Evolutionary conservation across 495 filamentous ascomycete genomes (phyloP).

Genomic region (Xylaria nigripes): DNA sequence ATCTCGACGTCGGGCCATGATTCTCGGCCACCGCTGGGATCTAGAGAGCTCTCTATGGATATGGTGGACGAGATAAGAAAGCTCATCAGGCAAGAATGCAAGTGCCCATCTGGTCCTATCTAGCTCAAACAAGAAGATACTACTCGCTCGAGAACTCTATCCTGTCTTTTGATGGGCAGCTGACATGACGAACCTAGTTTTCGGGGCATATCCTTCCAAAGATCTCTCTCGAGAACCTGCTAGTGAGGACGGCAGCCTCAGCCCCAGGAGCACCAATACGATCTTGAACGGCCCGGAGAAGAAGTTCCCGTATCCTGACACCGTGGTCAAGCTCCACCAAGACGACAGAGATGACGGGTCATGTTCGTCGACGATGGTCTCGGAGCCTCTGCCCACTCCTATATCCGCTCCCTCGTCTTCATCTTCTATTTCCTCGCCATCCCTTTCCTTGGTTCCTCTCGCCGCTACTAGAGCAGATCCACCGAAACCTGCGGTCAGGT

Average conservation of each 20-base stretch:
- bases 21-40: not conserved
- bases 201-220: constrained; percentile 9
- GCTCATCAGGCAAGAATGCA: constrained; percentile 22
- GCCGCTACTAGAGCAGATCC: not conserved
- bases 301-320: not conserved
- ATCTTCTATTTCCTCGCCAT: not conserved
- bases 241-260: not conserved
- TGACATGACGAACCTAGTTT: constrained; percentile 13
- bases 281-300: not conserved
- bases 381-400: not conserved
- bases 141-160: not conserved
- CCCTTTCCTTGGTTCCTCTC: not conserved
- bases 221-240: not conserved
- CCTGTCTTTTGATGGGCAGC: not conserved
- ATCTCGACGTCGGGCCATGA: not conserved
- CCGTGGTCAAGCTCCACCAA: not conserved
- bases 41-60: constrained; percentile 1
- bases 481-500: not conserved
- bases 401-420: not conserved
- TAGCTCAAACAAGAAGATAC: constrained; percentile 7
- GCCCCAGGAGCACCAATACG: not conserved
- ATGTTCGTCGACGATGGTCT: not conserved
- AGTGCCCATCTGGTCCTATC: not conserved
- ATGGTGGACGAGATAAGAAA: constrained; percentile 20
- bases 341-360: not conserved